These are phyloP conservation scores for Stygiomarasmius scandens DNA, from an alignment of 1,284 basidiomycete species.

Conservation along the genomic window DNA sequence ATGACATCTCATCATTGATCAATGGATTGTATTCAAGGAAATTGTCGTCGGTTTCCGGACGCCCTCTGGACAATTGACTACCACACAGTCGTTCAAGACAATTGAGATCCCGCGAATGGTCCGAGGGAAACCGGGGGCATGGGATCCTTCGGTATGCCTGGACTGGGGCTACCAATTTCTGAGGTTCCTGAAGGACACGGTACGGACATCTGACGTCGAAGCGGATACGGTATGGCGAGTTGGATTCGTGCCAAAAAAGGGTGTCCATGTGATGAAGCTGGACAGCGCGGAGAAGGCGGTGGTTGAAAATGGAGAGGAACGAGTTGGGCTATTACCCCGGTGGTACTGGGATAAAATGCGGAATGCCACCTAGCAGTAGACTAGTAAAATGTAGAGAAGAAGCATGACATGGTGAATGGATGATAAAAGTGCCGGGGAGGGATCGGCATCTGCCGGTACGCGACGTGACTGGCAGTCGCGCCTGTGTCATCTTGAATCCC, in stretches of 20 bases:
- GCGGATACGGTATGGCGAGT: slow-evolving; percentile 64
- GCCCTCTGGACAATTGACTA: slow-evolving; percentile 66
- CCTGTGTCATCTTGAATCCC: neutral
- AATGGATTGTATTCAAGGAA: slow-evolving; percentile 47
- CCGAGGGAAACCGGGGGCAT: slow-evolving; percentile 72
- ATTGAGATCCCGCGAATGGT: slow-evolving; percentile 72
- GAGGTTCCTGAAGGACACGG: slow-evolving; percentile 49
- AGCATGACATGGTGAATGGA: neutral
- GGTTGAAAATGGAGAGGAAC: slow-evolving; percentile 64
- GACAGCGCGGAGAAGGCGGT: slow-evolving; percentile 52
- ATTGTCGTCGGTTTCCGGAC: slow-evolving; percentile 94
- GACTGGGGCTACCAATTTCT: slow-evolving; percentile 75
- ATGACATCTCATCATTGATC: slow-evolving; percentile 6
- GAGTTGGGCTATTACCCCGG: slow-evolving; percentile 73
- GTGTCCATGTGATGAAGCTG: slow-evolving; percentile 49
- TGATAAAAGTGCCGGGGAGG: neutral
- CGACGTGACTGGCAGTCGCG: slow-evolving; percentile 27
- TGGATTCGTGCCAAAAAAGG: slow-evolving; percentile 57
- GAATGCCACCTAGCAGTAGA: neutral
- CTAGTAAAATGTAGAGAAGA: neutral
- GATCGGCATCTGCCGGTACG: slow-evolving; percentile 49
- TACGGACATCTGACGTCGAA: slow-evolving; percentile 29
- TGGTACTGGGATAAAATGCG: slow-evolving; percentile 66
- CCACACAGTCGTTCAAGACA: slow-evolving; percentile 71
- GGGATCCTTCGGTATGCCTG: slow-evolving; percentile 79